Evolutionary conservation across 768 basidiomycete genomes (phyloP).

Genomic region (Podaxis sp.): DNA sequence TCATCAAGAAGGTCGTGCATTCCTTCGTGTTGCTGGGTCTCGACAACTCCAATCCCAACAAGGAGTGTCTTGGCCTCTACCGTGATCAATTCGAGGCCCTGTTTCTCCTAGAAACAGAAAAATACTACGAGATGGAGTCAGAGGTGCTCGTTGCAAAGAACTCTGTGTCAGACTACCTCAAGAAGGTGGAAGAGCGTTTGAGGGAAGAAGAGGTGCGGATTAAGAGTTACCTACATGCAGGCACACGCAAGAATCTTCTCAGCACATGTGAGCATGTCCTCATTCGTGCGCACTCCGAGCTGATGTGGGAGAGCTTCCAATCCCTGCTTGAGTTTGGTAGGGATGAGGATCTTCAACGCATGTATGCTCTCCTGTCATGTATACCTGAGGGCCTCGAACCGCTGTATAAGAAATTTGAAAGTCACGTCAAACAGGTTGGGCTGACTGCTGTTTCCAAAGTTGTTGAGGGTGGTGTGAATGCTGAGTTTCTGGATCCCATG

Average conservation of each 20-base stretch:
- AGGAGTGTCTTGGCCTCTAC: constrained; percentile 94
- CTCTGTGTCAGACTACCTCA: constrained; percentile 93
- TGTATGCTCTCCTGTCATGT: constrained; percentile 93
- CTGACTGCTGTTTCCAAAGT: constrained; percentile 80
- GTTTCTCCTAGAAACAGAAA: constrained; percentile 86
- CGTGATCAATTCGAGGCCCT: constrained; percentile 87
- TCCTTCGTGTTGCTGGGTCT: constrained; percentile 95
- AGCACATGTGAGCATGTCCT: constrained; percentile 91
- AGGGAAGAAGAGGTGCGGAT: constrained; percentile 95
- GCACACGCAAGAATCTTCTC: constrained; percentile 83
- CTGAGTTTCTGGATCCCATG: constrained; percentile 86
- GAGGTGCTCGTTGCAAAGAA: constrained; percentile 90
- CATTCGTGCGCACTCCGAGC: constrained; percentile 83
- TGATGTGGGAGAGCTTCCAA: constrained; percentile 98
- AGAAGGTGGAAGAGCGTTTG: constrained; percentile 91
- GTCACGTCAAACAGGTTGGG: constrained; percentile 92
- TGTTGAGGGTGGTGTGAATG: constrained; percentile 54
- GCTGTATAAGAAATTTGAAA: constrained; percentile 89
- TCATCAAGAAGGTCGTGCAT: constrained; percentile 97
- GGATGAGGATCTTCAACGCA: constrained; percentile 93
- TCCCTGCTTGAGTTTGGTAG: constrained; percentile 89
- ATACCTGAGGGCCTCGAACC: constrained; percentile 93
- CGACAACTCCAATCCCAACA: constrained; percentile 88
- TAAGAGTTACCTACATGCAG: constrained; percentile 89
- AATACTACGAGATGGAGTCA: constrained; percentile 92